phyloP scores from a whole-genome alignment of 768 basidiomycete genomes.

The Pholiota microspora region DNA sequence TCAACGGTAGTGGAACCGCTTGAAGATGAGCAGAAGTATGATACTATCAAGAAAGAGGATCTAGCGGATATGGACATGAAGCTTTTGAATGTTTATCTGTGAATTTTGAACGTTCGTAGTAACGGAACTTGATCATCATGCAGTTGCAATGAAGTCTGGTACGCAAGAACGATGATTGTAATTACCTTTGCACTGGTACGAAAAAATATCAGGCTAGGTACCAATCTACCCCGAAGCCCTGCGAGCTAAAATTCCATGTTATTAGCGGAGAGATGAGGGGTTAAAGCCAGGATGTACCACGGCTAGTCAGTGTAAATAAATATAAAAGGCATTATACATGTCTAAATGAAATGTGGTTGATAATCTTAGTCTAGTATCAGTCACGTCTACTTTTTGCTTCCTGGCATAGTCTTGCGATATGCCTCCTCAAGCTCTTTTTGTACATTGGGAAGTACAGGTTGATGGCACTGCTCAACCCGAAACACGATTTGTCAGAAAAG shows the following conservation, averaged over 20 bases:
- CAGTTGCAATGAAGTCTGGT: too few species aligned
- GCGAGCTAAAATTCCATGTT: neutral
- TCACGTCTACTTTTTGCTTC: conserved; percentile 64
- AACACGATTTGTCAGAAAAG: neutral
- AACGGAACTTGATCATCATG: too few species aligned
- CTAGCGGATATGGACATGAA: too few species aligned
- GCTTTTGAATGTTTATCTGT: too few species aligned
- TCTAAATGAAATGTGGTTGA: neutral
- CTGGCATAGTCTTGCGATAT: conserved; percentile 74
- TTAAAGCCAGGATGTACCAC: neutral
- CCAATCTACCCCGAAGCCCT: too few species aligned
- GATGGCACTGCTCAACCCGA: conserved; percentile 53
- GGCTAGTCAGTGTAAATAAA: neutral
- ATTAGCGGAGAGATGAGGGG: neutral
- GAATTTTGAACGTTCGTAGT: too few species aligned
- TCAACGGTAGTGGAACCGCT: too few species aligned
- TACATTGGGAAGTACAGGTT: conserved; percentile 79
- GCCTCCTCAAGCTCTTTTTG: conserved; percentile 90
- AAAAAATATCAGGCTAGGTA: too few species aligned
- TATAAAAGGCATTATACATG: neutral
- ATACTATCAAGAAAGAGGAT: too few species aligned
- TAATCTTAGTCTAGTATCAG: conserved; percentile 1
- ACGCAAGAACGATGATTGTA: too few species aligned
- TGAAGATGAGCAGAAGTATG: too few species aligned
- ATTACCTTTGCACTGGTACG: too few species aligned